Evolutionary conservation across 495 filamentous ascomycete species (phyloP).

Genomic region (Melanomma pulvis-pyrius): DNA sequence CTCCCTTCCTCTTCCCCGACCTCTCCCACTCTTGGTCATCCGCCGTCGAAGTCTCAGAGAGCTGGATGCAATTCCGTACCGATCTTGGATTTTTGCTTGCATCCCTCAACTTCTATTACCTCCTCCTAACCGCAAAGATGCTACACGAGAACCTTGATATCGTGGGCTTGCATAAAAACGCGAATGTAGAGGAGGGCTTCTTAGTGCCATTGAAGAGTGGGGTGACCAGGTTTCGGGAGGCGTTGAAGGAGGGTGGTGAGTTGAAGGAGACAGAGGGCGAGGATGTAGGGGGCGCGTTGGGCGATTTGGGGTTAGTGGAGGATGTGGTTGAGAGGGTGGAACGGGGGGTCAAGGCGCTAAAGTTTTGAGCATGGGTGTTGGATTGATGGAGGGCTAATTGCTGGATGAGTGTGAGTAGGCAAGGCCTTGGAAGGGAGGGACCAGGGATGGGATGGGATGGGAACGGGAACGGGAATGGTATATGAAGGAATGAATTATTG

Average conservation of each 20-base stretch:
- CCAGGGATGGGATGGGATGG: too few relatives aligned
- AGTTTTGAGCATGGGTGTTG: background rate
- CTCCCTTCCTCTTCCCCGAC: conserved; percentile 55
- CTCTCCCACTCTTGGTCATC: conserved; percentile 37
- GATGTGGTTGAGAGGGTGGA: conserved; percentile 37
- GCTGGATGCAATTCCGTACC: conserved; percentile 48
- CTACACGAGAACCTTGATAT: conserved; percentile 52
- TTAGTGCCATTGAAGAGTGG: conserved; percentile 54
- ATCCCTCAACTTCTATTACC: conserved; percentile 56
- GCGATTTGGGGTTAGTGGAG: conserved; percentile 35
- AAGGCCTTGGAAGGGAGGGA: background rate
- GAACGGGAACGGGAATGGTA: background rate
- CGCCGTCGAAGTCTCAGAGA: conserved; percentile 40
- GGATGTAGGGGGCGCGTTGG: conserved; percentile 9
- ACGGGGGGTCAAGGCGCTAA: background rate
- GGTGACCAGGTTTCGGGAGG: conserved; percentile 49
- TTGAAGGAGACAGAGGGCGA: conserved; percentile 37
- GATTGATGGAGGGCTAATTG: background rate
- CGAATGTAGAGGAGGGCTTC: conserved; percentile 47
- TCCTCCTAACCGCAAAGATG: conserved; percentile 54
- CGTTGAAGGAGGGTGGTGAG: conserved; percentile 39
- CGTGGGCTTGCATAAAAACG: conserved; percentile 52
- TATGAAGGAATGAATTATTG: background rate
- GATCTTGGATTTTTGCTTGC: conserved; percentile 54
- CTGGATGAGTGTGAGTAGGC: background rate